Evolutionary conservation across 192 early-diverging fungal genomes (phyloP).

Genomic region (Anaeromyces robustus): DNA sequence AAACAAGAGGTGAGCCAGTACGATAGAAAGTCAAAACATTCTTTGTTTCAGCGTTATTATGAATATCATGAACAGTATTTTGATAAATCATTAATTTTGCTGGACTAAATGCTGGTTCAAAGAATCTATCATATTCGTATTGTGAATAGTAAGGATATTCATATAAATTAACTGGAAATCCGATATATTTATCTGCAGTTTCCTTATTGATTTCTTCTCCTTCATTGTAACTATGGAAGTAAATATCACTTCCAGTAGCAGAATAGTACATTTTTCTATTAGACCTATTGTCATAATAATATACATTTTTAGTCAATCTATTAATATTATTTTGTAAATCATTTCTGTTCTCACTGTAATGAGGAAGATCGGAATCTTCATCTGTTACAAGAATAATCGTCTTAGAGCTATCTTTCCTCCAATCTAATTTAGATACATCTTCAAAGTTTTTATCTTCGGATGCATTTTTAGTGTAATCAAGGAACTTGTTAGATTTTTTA

Average conservation of each 20-base stretch:
- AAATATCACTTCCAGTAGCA: too few relatives aligned
- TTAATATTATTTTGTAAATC: background rate
- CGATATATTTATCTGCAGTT: background rate
- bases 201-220: too few relatives aligned
- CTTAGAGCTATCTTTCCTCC: background rate
- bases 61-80: background rate
- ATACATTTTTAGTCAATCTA: too few relatives aligned
- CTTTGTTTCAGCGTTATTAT: too few relatives aligned
- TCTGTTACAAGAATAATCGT: background rate
- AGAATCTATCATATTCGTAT: too few relatives aligned
- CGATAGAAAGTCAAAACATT: background rate
- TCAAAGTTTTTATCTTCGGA: too few relatives aligned
- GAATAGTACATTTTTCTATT: too few relatives aligned
- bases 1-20: background rate
- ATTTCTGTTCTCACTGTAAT: background rate
- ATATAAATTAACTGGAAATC: too few relatives aligned
- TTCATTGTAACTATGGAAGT: too few relatives aligned
- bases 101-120: background rate
- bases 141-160: too few relatives aligned
- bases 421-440: background rate
- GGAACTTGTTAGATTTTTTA: background rate
- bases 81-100: too few relatives aligned
- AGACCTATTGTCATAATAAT: too few relatives aligned
- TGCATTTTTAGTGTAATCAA: background rate
- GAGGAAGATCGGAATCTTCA: background rate